Percentiles rank a stretch among this genome's conserved stretches.
These are phyloP conservation scores for Claviceps sp. DNA, from an alignment of 2,329 filamentous ascomycete genomes.

Conservation along the genomic window DNA sequence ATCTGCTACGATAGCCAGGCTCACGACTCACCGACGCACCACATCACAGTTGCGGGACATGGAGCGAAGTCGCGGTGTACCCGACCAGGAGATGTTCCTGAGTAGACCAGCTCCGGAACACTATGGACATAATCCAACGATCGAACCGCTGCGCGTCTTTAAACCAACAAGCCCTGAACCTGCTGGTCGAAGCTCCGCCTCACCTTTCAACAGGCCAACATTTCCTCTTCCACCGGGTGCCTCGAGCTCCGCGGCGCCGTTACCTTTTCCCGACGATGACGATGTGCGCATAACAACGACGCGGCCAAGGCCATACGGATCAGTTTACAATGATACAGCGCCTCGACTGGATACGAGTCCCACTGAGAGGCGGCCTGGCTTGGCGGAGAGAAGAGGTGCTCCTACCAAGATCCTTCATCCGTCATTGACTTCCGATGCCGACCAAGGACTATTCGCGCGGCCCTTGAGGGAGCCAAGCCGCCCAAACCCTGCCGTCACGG, in stretches of 20 bases:
- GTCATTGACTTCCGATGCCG: constrained; percentile 62
- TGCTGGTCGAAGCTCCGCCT: constrained; percentile 24
- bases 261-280: constrained; percentile 60
- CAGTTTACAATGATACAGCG: constrained; percentile 34
- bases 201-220: constrained; percentile 36
- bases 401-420: constrained; percentile 72
- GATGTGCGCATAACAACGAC: constrained; percentile 34
- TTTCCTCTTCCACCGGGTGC: constrained; percentile 56
- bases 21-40: background rate
- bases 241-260: constrained; percentile 51
- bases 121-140: constrained; percentile 56
- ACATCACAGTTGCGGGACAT: constrained; percentile 18
- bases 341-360: constrained; percentile 43
- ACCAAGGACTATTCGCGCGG: constrained; percentile 70
- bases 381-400: constrained; percentile 75
- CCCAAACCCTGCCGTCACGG: constrained; percentile 26
- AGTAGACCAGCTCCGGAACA: constrained; percentile 38
- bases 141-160: constrained; percentile 74
- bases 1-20: background rate
- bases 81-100: constrained; percentile 77
- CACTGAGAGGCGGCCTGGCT: constrained; percentile 44
- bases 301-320: constrained; percentile 30
- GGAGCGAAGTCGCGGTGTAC: constrained; percentile 47
- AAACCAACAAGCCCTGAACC: constrained; percentile 59
- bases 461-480: constrained; percentile 33